Evolutionary conservation across 2,329 filamentous ascomycete genomes (phyloP).

Genomic region (Sporothrix schenckii): DNA sequence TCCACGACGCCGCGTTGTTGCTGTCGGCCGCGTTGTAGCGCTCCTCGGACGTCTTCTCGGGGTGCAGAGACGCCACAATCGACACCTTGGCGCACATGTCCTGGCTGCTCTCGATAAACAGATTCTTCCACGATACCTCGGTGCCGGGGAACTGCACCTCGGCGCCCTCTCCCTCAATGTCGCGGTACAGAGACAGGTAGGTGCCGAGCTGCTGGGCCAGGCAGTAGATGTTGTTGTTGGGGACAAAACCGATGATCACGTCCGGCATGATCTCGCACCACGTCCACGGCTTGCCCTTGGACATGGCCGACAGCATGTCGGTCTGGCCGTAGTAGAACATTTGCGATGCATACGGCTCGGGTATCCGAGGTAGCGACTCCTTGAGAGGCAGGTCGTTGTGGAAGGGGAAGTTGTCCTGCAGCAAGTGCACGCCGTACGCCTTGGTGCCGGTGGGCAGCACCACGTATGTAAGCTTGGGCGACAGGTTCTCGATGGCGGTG

Average conservation of each 20-base stretch:
- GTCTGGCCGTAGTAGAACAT: constrained; percentile 54
- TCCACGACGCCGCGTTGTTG: constrained; percentile 46
- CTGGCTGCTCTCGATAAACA: constrained; percentile 47
- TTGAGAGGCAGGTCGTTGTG: constrained; percentile 44
- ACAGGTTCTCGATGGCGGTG: constrained; percentile 45
- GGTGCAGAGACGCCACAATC: constrained; percentile 48
- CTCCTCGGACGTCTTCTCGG: constrained; percentile 45
- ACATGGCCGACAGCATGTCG: constrained; percentile 45
- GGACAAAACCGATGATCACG: constrained; percentile 49
- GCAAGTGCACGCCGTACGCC: constrained; percentile 44
- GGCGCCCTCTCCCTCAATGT: constrained; percentile 46
- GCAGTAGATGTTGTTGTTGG: constrained; percentile 49
- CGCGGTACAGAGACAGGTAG: constrained; percentile 45
- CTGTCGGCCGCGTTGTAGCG: constrained; percentile 50
- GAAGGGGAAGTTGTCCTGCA: constrained; percentile 39
- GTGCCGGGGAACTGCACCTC: constrained; percentile 47
- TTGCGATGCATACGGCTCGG: constrained; percentile 47
- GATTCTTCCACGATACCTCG: constrained; percentile 44
- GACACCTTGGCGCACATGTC: constrained; percentile 46
- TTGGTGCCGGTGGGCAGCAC: constrained; percentile 50
- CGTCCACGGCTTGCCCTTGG: constrained; percentile 47
- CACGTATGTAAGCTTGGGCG: constrained; percentile 46
- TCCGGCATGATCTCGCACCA: constrained; percentile 52
- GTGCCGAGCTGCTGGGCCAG: constrained; percentile 47
- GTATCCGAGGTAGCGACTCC: constrained; percentile 48